phyloP scores from a whole-genome alignment of 1,284 basidiomycete genomes.

The Apiotrichum siamense region DNA sequence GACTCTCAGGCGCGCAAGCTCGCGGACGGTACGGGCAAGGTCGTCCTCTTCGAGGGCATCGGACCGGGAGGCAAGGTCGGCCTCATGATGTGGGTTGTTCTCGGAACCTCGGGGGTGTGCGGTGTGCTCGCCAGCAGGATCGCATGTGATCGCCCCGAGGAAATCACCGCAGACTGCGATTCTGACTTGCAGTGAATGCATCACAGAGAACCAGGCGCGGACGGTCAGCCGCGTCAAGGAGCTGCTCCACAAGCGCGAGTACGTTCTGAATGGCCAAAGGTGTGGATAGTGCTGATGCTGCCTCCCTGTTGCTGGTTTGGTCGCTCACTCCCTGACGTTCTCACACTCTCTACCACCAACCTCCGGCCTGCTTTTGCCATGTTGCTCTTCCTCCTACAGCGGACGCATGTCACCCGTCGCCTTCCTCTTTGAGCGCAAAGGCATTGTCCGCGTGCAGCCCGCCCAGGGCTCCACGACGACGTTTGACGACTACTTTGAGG shows the following conservation, averaged over 20 bases:
- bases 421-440: conserved; percentile 69
- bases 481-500: conserved; percentile 45
- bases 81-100: conserved; percentile 63
- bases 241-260: conserved; percentile 59
- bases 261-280: too few species aligned
- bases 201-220: conserved; percentile 66
- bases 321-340: too few species aligned
- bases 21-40: conserved; percentile 37
- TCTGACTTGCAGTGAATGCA: conserved; percentile 58
- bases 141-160: neutral
- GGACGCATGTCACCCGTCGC: conserved; percentile 65
- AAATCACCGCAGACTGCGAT: too few species aligned
- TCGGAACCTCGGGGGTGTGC: too few species aligned
- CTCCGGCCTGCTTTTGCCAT: too few species aligned
- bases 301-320: too few species aligned
- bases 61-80: conserved; percentile 60
- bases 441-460: conserved; percentile 57
- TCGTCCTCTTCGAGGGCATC: conserved; percentile 63
- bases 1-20: conserved; percentile 24
- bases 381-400: conserved; percentile 48
- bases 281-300: too few species aligned
- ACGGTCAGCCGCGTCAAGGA: conserved; percentile 62
- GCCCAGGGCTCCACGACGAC: conserved; percentile 23
- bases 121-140: neutral
- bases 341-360: too few species aligned